Evolutionary conservation across 768 basidiomycete genomes (phyloP).

Genomic region (Cystobasidium onofrii): DNA sequence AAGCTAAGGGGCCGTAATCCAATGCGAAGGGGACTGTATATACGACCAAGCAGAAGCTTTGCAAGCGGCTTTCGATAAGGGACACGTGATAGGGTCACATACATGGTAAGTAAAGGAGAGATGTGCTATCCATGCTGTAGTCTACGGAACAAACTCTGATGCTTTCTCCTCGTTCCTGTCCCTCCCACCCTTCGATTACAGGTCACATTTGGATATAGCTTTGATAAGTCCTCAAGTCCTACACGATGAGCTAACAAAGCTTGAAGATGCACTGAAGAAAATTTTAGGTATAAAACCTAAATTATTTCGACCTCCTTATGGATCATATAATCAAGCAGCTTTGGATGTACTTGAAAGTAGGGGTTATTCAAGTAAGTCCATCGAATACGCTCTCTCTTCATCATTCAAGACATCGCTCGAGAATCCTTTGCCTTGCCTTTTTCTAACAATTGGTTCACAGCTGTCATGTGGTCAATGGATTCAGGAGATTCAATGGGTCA

Average conservation of each 20-base stretch:
- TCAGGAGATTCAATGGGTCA: slow-evolving; percentile 26
- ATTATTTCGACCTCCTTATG: slow-evolving; percentile 40
- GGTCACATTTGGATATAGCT: background rate
- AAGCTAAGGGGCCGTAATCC: no score
- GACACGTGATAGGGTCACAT: slow-evolving; percentile 27
- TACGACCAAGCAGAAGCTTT: slow-evolving; percentile 32
- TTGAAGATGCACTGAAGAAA: slow-evolving; percentile 38
- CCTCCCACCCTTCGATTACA: background rate
- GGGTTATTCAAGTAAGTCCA: slow-evolving; percentile 33
- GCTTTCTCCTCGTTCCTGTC: no score
- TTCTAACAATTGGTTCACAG: no score
- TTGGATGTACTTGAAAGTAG: slow-evolving; percentile 31
- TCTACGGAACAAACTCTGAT: no score
- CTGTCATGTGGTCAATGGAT: slow-evolving; percentile 36
- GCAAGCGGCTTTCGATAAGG: background rate
- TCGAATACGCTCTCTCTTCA: no score
- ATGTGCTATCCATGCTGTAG: no score
- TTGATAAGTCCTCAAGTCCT: background rate
- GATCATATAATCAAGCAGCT: background rate
- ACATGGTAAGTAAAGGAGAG: slow-evolving; percentile 30
- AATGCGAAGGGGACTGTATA: slow-evolving; percentile 28
- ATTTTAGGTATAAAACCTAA: slow-evolving; percentile 39
- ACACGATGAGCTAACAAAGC: slow-evolving; percentile 1
- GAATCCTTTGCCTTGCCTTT: no score
- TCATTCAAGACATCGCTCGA: no score